Evolutionary conservation across 1,284 basidiomycete species (phyloP).

Genomic region (Somion occarium): DNA sequence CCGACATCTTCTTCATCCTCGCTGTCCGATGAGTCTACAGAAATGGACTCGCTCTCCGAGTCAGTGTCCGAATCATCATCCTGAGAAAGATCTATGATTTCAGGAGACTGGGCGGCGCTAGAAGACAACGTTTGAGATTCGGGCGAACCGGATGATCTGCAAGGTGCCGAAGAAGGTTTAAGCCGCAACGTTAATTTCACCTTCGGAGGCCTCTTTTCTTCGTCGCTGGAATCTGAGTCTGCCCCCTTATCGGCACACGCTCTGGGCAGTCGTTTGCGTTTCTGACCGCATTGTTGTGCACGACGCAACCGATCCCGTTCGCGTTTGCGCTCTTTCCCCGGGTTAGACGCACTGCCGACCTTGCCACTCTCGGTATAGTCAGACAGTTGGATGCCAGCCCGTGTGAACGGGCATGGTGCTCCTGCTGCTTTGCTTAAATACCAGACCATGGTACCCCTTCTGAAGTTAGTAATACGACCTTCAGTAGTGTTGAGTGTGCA

Average conservation of each 20-base stretch:
- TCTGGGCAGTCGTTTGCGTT: constrained; percentile 59
- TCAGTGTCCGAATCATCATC: constrained; percentile 27
- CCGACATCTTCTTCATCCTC: constrained; percentile 22
- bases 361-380: constrained; percentile 56
- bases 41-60: constrained; percentile 25
- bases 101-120: constrained; percentile 18
- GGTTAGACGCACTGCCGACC: constrained; percentile 21
- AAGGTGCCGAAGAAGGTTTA: constrained; percentile 37
- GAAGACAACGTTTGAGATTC: constrained; percentile 15
- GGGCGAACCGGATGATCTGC: background rate
- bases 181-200: constrained; percentile 66
- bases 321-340: constrained; percentile 34
- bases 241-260: constrained; percentile 36
- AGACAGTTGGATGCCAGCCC: constrained; percentile 63
- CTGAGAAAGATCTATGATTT: constrained; percentile 39
- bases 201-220: constrained; percentile 49
- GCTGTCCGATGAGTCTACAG: constrained; percentile 21
- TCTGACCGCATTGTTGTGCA: constrained; percentile 52
- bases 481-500: constrained; percentile 38
- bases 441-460: constrained; percentile 74
- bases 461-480: constrained; percentile 64
- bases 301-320: constrained; percentile 34
- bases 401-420: constrained; percentile 66
- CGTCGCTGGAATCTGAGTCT: constrained; percentile 39
- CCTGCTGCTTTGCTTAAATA: constrained; percentile 71